A percentile compares a stretch with the other conserved stretches of the same genome.
These are phyloP conservation scores for Podila clonocystis DNA, from an alignment of 192 early-diverging fungal genomes.

Conservation along the genomic window DNA sequence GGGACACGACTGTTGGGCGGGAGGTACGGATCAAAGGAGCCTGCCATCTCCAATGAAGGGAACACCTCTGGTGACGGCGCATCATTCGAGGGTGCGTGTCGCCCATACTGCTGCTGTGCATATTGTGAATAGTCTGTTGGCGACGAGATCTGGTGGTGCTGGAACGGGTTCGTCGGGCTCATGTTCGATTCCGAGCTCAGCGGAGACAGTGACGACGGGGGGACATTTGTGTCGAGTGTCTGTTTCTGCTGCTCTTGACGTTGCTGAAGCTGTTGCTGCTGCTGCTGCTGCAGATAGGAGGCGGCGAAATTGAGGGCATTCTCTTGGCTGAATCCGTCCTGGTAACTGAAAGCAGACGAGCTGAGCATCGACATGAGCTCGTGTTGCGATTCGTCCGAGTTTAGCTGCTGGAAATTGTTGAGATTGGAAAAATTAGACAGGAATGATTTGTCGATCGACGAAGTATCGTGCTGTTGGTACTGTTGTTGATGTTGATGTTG, in stretches of 20 bases:
- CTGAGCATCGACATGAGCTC: slow-evolving; percentile 48
- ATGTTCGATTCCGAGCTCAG: background rate
- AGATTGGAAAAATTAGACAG: slow-evolving; percentile 36
- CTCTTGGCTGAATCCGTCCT: slow-evolving; percentile 45
- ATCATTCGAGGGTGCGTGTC: background rate
- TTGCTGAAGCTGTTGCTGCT: slow-evolving; percentile 5
- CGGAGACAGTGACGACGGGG: background rate
- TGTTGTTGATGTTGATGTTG: slow-evolving; percentile 14
- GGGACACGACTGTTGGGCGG: slow-evolving; percentile 16
- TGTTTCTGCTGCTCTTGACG: background rate
- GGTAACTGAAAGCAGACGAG: slow-evolving; percentile 29
- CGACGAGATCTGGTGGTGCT: background rate
- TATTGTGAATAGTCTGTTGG: background rate
- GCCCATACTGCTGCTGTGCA: background rate
- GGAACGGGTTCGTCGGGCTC: slow-evolving; percentile 2
- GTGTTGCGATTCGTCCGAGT: slow-evolving; percentile 39
- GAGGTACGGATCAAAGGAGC: slow-evolving; percentile 17
- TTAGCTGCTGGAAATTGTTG: slow-evolving; percentile 43
- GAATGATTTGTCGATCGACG: slow-evolving; percentile 2
- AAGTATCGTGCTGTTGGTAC: background rate
- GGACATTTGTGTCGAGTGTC: background rate
- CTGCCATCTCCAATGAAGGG: slow-evolving; percentile 14
- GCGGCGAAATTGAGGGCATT: slow-evolving; percentile 31
- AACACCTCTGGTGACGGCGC: slow-evolving; percentile 32
- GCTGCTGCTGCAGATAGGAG: slow-evolving; percentile 33